Evolutionary conservation across 129 eudicot species (phyloP), one percentile per base, ranked within the genome.

Genomic region (Pulicaria dysenterica): DNA sequence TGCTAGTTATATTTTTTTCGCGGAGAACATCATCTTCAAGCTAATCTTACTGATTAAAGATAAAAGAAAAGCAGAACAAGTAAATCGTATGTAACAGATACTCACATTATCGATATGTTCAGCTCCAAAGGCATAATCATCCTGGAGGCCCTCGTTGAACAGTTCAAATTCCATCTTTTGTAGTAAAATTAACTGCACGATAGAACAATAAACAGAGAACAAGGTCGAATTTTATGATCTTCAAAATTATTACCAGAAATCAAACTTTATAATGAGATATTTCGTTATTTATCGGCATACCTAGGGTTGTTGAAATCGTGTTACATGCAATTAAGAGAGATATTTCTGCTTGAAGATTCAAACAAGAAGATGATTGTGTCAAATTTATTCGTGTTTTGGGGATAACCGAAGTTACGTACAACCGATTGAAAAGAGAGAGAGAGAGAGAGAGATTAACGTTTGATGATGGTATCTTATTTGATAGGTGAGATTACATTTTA

Each of bases 151-250:
- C 3, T 85, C 91, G 4, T 81, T 67, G 37, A 84, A 82, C 50
- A 82, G 73, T 48, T 88, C 92, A 77, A 85, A 78, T 43, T 91
- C 95, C 97, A 91, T 88, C 15, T 55, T 48, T 38, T 69, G 56
- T 59, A 68, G 34, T 49, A 79, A n/a, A 58, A 38, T 70, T 71
- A 76, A 67, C 89, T 70, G 66, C 64, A 72, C 55, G 64, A 9
- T 34, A 19, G 9, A 79, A 41, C 10, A 66, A 73, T 65, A 54
- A 12, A 31, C 12, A 58, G 43, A 69, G 2, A 56, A 46, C 14
- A 36, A 53, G 34, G 67, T 44, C 44, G 19, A 65, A 46, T 64
- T 48, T 13, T 31, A 58, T 66, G 61, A 79, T 58, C 77, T 39
- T 53, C 50, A 53, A 36, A 38, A 65, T 55, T 16, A 15, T 74